phyloP scores from a whole-genome alignment of 1,139 yeast genomes.

The Neolecta irregularis region DNA sequence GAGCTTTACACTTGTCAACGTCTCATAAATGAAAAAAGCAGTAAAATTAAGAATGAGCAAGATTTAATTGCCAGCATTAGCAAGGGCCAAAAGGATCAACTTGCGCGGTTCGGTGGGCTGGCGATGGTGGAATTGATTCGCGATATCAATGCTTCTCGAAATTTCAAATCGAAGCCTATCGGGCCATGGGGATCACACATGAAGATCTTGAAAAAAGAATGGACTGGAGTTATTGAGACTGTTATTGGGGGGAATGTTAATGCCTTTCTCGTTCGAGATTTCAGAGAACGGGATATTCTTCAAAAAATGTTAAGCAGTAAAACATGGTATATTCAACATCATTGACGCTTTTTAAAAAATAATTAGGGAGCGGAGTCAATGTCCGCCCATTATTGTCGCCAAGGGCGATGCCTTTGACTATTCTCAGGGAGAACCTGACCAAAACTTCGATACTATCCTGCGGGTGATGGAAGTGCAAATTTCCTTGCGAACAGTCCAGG shows the following conservation, averaged over 20 bases:
- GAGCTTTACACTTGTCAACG: slow-evolving; percentile 24
- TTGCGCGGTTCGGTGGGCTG: too few relatives aligned
- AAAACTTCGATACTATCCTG: slow-evolving; percentile 33
- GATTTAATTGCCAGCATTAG: slow-evolving; percentile 13
- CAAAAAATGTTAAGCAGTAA: slow-evolving; percentile 28
- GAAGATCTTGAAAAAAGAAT: slow-evolving; percentile 41
- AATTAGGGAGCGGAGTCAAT: slow-evolving; percentile 19
- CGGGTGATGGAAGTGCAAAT: slow-evolving; percentile 35
- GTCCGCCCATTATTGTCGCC: slow-evolving; percentile 31
- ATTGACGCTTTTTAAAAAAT: too few relatives aligned
- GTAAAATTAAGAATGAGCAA: slow-evolving; percentile 26
- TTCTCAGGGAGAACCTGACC: slow-evolving; percentile 26
- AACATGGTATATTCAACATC: too few relatives aligned
- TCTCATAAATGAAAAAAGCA: slow-evolving; percentile 26
- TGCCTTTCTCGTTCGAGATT: slow-evolving; percentile 53
- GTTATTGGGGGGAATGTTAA: slow-evolving; percentile 35
- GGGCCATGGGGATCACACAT: slow-evolving; percentile 71
- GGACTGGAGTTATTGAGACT: slow-evolving; percentile 50
- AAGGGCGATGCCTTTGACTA: slow-evolving; percentile 43
- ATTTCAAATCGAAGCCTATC: slow-evolving; percentile 40
- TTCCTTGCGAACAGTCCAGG: neutral
- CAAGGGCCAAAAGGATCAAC: slow-evolving; percentile 18
- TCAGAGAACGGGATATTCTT: slow-evolving; percentile 44
- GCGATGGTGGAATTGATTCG: slow-evolving; percentile 30
- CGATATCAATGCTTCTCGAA: slow-evolving; percentile 26